Percentiles rank a stretch among this genome's conserved stretches.
Evolutionary conservation across 345 rosid genomes (phyloP).

Genomic region (Rhodamnia argentea): DNA sequence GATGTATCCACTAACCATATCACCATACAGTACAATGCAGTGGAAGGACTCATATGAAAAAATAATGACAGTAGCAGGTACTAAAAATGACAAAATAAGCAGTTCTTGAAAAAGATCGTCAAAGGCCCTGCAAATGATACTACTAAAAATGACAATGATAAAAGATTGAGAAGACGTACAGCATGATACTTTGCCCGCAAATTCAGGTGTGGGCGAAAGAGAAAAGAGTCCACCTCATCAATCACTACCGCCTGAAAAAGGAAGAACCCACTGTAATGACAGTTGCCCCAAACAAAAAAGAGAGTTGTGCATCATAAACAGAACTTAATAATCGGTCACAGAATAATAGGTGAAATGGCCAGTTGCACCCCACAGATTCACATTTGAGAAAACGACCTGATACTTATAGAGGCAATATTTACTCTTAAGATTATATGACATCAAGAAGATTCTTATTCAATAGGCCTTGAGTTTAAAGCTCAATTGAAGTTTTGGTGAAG

Average conservation of each 20-base stretch:
- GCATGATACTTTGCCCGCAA: slow-evolving; percentile 83
- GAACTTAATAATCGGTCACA: neutral
- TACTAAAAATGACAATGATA: neutral
- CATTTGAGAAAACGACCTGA: neutral
- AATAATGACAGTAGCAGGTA: neutral
- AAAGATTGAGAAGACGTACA: slow-evolving; percentile 29
- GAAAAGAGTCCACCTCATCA: slow-evolving; percentile 85
- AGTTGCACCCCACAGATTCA: neutral
- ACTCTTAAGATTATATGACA: neutral
- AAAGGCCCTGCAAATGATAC: neutral
- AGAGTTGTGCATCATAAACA: neutral
- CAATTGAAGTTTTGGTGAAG: neutral
- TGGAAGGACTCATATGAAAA: neutral
- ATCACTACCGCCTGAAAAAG: slow-evolving; percentile 75
- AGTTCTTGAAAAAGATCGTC: neutral
- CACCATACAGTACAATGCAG: neutral
- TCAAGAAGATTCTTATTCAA: neutral
- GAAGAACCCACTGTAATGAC: neutral
- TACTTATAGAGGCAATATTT: neutral
- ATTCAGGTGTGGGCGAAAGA: slow-evolving; percentile 85
- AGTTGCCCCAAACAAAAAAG: neutral
- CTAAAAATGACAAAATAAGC: neutral
- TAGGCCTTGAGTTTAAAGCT: neutral
- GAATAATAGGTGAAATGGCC: neutral
- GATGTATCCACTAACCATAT: neutral